Evolutionary conservation across 495 filamentous ascomycete species (phyloP).

Genomic region (Aspergillus ostianus): DNA sequence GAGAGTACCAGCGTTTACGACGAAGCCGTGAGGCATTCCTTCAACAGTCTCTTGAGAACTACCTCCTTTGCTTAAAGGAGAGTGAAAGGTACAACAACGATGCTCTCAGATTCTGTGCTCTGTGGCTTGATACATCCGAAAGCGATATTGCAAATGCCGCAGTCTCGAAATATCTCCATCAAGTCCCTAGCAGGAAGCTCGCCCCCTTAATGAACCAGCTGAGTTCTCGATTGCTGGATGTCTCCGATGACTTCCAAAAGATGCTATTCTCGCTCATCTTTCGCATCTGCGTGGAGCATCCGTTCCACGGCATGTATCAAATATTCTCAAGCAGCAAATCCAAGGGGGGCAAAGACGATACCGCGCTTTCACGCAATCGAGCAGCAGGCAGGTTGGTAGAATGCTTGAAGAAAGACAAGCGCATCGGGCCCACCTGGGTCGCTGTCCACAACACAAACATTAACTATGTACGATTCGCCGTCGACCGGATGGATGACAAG

Average conservation of each 20-base stretch:
- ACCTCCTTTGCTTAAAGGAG: slow-evolving; percentile 77
- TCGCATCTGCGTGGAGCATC: slow-evolving; percentile 85
- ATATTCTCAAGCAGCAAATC: slow-evolving; percentile 78
- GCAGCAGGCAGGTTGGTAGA: slow-evolving; percentile 68
- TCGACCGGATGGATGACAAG: slow-evolving; percentile 56
- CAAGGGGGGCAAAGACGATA: slow-evolving; percentile 64
- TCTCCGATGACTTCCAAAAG: slow-evolving; percentile 65
- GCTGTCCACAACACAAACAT: slow-evolving; percentile 70
- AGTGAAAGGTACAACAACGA: slow-evolving; percentile 88
- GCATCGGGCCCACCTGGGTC: slow-evolving; percentile 53
- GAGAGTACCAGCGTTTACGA: slow-evolving; percentile 76
- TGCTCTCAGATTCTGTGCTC: slow-evolving; percentile 86
- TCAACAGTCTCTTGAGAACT: slow-evolving; percentile 87
- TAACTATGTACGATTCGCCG: slow-evolving; percentile 70
- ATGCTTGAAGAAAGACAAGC: slow-evolving; percentile 51
- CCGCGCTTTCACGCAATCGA: slow-evolving; percentile 65
- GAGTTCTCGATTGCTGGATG: slow-evolving; percentile 80
- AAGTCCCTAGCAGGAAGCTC: slow-evolving; percentile 88
- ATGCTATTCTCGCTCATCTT: slow-evolving; percentile 69
- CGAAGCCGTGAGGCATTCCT: slow-evolving; percentile 76
- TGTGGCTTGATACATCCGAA: slow-evolving; percentile 85
- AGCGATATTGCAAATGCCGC: slow-evolving; percentile 71
- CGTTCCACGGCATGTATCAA: slow-evolving; percentile 94
- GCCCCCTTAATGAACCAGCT: slow-evolving; percentile 93
- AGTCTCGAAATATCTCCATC: slow-evolving; percentile 63